Evolutionary conservation across 1,139 yeast species (phyloP), one percentile per base, ranked within the genome.

Genomic region (Candida pseudoviswanathii): DNA sequence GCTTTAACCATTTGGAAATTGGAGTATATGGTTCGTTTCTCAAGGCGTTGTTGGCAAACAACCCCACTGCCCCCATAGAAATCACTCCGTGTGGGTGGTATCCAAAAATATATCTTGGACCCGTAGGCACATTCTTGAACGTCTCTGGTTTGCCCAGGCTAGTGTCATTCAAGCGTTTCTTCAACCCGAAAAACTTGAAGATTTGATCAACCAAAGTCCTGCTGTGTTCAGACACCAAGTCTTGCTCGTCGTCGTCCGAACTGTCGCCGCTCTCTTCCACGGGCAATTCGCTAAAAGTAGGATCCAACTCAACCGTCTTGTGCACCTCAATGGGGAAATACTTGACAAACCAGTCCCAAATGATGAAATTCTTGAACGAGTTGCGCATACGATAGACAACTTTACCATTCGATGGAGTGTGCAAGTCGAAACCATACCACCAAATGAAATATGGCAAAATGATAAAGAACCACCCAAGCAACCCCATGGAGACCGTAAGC

Each of bases 71-170:
- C 1, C 98, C 97, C 81, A 92, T 79, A 0, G 97, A 90, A 27
- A 92, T 91, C 8, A 94, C 92, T 0, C 99, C 99, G 65, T 94
- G 99, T 0, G 99, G 99, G 66, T 92, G 98, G 63, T 90, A 88
- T 0, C 97, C 96, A 67, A 94, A 92, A 1, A 94, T 83, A 64
- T 94, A 94, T 43, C 87, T 75, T 1, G 95, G 91, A 0, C 94
- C 95, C 1, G 82, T 73, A n/a, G 72, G 62, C 2, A 75, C 70
- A 36, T 64, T 67, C 39, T 64, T 68, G 32, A 56, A 60, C 1
- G 26, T 41, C 58, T 61, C 42, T 52, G 43, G 29, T 34, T 49
- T 46, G 4, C 48, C 41, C 9, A 51, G 41, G 7, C 48, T 22
- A 8, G 49, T 31, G 21, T 43, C 55, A 54, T 75, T 75, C 40